phyloP scores from a whole-genome alignment of 2,329 filamentous ascomycete species.

The Sphaerostilbella broomeana region DNA sequence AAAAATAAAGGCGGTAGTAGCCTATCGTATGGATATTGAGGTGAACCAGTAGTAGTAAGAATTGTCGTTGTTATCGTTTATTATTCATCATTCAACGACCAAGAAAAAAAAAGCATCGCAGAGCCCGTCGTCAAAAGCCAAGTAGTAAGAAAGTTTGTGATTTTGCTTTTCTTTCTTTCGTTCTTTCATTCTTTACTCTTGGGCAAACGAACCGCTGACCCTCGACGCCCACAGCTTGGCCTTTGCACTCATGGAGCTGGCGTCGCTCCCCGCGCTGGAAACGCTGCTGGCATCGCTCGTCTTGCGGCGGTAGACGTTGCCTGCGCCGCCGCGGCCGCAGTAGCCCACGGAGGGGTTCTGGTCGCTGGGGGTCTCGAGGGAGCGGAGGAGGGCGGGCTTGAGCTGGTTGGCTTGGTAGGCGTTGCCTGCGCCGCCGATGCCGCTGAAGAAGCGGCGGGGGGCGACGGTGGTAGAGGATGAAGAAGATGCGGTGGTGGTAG shows the following conservation, averaged over 20 bases:
- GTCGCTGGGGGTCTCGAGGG: conserved; percentile 41
- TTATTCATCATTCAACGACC: too few species aligned
- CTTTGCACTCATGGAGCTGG: conserved; percentile 31
- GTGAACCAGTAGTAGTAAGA: too few species aligned
- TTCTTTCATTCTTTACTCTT: conserved; percentile 20
- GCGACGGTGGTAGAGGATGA: conserved; percentile 43
- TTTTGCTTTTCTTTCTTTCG: too few species aligned
- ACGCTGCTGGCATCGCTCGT: conserved; percentile 26
- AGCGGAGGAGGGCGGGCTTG: conserved; percentile 24
- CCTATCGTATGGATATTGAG: too few species aligned
- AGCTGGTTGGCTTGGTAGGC: conserved; percentile 37
- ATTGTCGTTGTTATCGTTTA: too few species aligned
- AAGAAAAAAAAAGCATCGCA: too few species aligned
- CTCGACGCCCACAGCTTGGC: conserved; percentile 28
- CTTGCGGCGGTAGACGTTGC: conserved; percentile 53
- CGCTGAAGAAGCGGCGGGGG: conserved; percentile 52
- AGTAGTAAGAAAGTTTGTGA: neutral
- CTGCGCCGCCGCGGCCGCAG: conserved; percentile 60
- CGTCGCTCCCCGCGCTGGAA: conserved; percentile 28
- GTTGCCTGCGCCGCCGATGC: conserved; percentile 63
- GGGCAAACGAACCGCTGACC: conserved; percentile 27
- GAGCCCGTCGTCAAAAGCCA: too few species aligned
- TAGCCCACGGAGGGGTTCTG: conserved; percentile 45
- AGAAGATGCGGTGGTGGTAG: conserved; percentile 30
- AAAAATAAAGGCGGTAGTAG: too few species aligned